Conservation (phyloP, 495 filamentous ascomycete genomes). For the Hypoxylon crocopeplum region DNA sequence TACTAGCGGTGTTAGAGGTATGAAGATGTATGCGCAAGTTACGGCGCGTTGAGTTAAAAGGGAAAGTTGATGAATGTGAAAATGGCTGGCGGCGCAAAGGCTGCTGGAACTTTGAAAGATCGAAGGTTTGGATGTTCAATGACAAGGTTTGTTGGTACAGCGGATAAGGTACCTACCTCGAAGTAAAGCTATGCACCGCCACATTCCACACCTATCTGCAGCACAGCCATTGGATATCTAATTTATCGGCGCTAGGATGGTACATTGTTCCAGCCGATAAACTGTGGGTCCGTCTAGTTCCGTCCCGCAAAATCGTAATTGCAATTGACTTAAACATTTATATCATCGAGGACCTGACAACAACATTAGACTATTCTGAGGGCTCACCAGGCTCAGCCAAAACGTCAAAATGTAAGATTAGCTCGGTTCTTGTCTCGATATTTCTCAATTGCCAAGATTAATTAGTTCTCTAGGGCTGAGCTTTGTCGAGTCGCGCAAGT, state of each 20-base stretch:
- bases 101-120: background rate
- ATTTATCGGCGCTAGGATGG: too few species aligned
- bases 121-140: constrained; percentile 6
- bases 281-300: too few species aligned
- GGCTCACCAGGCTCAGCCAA: background rate
- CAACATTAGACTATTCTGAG: background rate
- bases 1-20: background rate
- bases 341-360: background rate
- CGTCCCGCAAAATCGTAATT: too few species aligned
- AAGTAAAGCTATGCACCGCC: too few species aligned
- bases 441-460: background rate
- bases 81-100: constrained; percentile 14
- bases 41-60: background rate
- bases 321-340: too few species aligned
- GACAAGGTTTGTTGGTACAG: constrained; percentile 17
- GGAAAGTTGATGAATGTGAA: constrained; percentile 8
- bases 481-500: constrained; percentile 31
- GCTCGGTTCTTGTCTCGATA: background rate
- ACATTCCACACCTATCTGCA: too few species aligned
- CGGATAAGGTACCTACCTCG: too few species aligned
- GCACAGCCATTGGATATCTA: too few species aligned
- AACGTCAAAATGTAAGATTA: constrained; percentile 14
- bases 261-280: too few species aligned
- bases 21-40: constrained; percentile 4
- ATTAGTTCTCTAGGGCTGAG: constrained; percentile 33